These are phyloP conservation scores for Paramecium caudatum DNA, from an alignment of 73 alveolate genomes.

Conservation along the genomic window DNA sequence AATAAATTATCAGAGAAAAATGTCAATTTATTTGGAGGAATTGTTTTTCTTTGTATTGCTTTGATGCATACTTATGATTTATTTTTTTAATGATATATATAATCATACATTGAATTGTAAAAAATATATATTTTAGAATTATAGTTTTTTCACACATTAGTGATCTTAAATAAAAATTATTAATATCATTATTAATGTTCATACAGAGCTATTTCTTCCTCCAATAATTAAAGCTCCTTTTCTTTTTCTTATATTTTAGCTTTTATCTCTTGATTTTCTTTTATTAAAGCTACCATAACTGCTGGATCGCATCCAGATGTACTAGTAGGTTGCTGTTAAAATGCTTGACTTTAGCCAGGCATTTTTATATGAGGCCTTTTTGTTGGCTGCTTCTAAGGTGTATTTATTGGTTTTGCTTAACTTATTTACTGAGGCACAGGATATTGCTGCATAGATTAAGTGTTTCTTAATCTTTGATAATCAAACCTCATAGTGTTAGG, in stretches of 20 bases:
- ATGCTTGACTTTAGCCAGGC: neutral
- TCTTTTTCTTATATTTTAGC: neutral
- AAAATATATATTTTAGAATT: too few relatives aligned
- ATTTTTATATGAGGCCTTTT: neutral
- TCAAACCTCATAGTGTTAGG: neutral
- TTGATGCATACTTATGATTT: neutral
- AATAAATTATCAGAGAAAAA: constrained; percentile 73
- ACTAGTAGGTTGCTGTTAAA: neutral
- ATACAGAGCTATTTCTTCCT: constrained; percentile 16
- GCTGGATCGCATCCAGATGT: neutral
- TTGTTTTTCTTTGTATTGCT: constrained; percentile 63
- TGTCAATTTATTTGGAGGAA: constrained; percentile 74
- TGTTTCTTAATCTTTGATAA: neutral
- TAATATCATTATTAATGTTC: constrained; percentile 22
- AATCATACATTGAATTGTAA: too few relatives aligned
- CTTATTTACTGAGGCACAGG: too few relatives aligned
- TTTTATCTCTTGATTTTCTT: constrained; percentile 22
- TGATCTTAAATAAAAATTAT: too few relatives aligned
- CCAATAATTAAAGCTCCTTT: neutral
- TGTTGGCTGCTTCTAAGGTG: neutral
- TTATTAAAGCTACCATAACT: neutral
- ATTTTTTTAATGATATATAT: constrained; percentile 22
- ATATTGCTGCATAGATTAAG: neutral
- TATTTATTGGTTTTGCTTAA: neutral
- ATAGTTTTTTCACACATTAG: too few relatives aligned